Conservation (phyloP, 192 early-diverging fungal species). For the Lunasporangiospora selenospora region DNA sequence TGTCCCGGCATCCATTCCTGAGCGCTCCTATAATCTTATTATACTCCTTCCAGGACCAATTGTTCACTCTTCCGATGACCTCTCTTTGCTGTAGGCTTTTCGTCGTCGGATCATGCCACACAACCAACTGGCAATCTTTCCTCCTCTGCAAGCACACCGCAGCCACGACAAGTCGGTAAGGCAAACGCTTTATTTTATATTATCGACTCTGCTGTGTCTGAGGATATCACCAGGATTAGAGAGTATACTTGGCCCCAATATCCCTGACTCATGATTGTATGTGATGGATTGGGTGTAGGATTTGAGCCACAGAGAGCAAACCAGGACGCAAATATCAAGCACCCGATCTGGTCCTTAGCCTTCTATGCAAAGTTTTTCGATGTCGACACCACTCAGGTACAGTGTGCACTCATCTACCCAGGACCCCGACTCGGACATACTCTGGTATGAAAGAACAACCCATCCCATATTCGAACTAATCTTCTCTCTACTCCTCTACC, state of each 20-base stretch:
- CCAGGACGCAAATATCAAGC: conserved; percentile 26
- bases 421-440: too few relatives aligned
- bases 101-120: conserved; percentile 17
- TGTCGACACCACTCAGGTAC: conserved; percentile 88
- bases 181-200: too few relatives aligned
- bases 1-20: too few relatives aligned
- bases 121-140: conserved; percentile 31
- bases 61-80: background rate
- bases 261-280: too few relatives aligned
- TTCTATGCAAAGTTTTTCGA: conserved; percentile 94
- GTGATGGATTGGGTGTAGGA: conserved; percentile 15
- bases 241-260: too few relatives aligned
- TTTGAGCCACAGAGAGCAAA: conserved; percentile 11
- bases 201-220: background rate
- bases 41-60: background rate
- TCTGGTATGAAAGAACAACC: too few relatives aligned
- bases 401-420: too few relatives aligned
- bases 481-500: too few relatives aligned
- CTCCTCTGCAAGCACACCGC: conserved; percentile 19
- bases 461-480: too few relatives aligned
- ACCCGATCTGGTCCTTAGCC: conserved; percentile 86
- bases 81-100: conserved; percentile 14
- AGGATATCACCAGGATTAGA: too few relatives aligned
- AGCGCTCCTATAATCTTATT: too few relatives aligned
- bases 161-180: conserved; percentile 29